These are phyloP conservation scores for Mycena alexandri DNA, from an alignment of 768 basidiomycete species.

Conservation along the genomic window DNA sequence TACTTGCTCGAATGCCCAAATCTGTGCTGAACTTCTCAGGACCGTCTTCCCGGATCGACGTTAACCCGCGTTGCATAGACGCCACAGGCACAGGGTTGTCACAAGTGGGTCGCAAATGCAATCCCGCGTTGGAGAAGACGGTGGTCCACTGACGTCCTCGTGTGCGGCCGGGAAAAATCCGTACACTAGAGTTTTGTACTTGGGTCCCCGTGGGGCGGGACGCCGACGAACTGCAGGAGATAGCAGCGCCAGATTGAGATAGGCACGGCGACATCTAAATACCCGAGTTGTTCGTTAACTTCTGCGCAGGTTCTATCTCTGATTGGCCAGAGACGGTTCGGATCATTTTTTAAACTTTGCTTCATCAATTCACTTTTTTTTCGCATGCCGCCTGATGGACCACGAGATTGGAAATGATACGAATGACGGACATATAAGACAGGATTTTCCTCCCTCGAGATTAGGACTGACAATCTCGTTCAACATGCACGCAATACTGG, in stretches of 20 bases:
- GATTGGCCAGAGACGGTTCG: slow-evolving; percentile 1
- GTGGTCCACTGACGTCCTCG: neutral
- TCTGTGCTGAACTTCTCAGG: slow-evolving; percentile 2
- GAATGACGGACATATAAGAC: neutral
- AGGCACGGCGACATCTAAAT: neutral
- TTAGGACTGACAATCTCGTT: slow-evolving; percentile 7
- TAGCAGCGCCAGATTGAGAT: neutral
- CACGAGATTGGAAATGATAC: slow-evolving; percentile 18
- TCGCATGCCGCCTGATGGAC: slow-evolving; percentile 12
- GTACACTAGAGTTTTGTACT: neutral
- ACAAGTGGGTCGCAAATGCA: neutral
- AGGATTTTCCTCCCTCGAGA: neutral
- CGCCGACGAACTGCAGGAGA: neutral
- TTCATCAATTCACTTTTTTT: neutral
- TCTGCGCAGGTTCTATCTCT: slow-evolving; percentile 16
- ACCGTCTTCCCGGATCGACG: slow-evolving; percentile 11
- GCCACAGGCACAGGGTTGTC: slow-evolving; percentile 22
- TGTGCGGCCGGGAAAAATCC: neutral
- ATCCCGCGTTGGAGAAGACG: neutral
- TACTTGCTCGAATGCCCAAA: neutral
- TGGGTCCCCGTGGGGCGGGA: neutral
- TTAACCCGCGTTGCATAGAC: slow-evolving; percentile 8
- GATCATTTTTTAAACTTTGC: slow-evolving; percentile 20
- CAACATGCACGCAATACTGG: slow-evolving; percentile 23
- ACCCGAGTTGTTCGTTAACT: slow-evolving; percentile 4